phyloP scores from a whole-genome alignment of 2,329 filamentous ascomycete genomes.

The Beauveria australis region DNA sequence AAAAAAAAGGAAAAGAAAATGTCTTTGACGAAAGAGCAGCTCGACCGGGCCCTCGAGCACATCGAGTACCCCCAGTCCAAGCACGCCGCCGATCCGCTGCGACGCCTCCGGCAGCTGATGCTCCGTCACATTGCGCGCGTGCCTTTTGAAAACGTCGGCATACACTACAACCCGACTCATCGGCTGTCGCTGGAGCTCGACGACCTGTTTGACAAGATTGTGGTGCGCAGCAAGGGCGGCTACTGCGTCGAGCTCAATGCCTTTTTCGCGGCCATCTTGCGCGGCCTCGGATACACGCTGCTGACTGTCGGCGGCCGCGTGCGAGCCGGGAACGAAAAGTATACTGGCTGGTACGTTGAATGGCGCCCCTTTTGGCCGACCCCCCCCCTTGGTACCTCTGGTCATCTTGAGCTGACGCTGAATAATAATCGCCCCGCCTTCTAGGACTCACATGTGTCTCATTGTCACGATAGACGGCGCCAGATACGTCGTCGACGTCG shows the following conservation, averaged over 20 bases:
- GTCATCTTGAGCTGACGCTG: neutral
- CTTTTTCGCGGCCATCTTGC: slow-evolving; percentile 38
- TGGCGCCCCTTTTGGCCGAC: neutral
- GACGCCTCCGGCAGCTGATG: slow-evolving; percentile 24
- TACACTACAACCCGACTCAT: slow-evolving; percentile 39
- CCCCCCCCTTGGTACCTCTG: too few species aligned
- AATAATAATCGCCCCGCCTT: neutral
- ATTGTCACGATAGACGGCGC: slow-evolving; percentile 44
- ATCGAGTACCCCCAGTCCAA: slow-evolving; percentile 19
- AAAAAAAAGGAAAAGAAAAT: neutral
- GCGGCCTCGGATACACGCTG: slow-evolving; percentile 39
- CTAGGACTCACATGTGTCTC: slow-evolving; percentile 51
- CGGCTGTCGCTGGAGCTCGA: slow-evolving; percentile 30
- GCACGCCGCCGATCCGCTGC: slow-evolving; percentile 19
- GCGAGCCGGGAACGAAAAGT: slow-evolving; percentile 14
- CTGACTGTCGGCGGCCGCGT: slow-evolving; percentile 42
- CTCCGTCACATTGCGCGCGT: slow-evolving; percentile 38
- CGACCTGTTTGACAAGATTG: slow-evolving; percentile 36
- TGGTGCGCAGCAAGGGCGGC: slow-evolving; percentile 37
- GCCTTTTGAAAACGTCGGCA: slow-evolving; percentile 45
- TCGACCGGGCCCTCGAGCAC: slow-evolving; percentile 22
- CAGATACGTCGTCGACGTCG: slow-evolving; percentile 48
- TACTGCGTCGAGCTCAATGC: slow-evolving; percentile 44
- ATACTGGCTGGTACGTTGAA: slow-evolving; percentile 20
- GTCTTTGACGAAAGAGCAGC: slow-evolving; percentile 20